Conservation (phyloP, 2,329 filamentous ascomycete genomes). For the Sporothrix sp. region DNA sequence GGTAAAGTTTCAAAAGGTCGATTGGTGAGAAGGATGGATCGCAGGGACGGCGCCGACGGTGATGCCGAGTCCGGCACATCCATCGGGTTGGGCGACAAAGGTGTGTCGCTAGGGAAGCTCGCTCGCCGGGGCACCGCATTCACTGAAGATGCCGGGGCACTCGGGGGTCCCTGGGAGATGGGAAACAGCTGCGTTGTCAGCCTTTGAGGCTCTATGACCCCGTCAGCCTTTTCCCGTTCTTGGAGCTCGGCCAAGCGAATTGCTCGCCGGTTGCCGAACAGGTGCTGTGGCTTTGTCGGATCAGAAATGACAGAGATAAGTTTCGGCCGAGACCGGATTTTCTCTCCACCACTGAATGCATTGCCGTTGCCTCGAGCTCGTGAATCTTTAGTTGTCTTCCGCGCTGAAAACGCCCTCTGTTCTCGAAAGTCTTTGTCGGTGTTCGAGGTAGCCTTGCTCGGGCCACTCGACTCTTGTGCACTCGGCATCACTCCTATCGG, state of each 20-base stretch:
- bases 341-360: slow-evolving; percentile 37
- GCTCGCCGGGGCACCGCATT: not conserved
- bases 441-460: not conserved
- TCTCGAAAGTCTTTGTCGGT: not conserved
- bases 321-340: slow-evolving; percentile 26
- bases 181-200: slow-evolving; percentile 21
- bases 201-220: slow-evolving; percentile 27
- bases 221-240: slow-evolving; percentile 35
- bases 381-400: slow-evolving; percentile 15
- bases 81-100: not conserved
- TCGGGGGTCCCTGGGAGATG: slow-evolving; percentile 22
- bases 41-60: no score
- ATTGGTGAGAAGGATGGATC: not conserved
- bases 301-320: slow-evolving; percentile 34
- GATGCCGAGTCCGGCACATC: no score
- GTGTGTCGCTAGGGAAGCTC: not conserved
- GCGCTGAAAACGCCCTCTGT: not conserved
- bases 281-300: slow-evolving; percentile 30
- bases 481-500: no score
- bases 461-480: not conserved
- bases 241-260: slow-evolving; percentile 33
- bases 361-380: slow-evolving; percentile 30
- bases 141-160: not conserved
- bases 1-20: not conserved
- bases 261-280: slow-evolving; percentile 30